Evolutionary conservation across 2,329 filamentous ascomycete species (phyloP), one percentile per base, ranked within the genome.

Genomic region (Clonostachys chloroleuca): DNA sequence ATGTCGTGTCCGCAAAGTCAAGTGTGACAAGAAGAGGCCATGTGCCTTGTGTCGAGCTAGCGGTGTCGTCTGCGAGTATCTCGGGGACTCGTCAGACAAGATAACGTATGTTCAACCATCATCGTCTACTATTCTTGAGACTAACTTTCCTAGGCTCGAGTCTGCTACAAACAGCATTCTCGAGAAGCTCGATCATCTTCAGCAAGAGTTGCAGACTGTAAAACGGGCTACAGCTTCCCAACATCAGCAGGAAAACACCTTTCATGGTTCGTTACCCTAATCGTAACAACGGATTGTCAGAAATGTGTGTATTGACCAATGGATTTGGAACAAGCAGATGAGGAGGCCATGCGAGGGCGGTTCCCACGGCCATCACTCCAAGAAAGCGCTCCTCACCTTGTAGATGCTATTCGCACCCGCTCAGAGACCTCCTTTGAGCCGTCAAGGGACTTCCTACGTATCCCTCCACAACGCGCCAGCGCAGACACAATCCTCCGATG

Each of bases 11-110:
- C 47, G 51, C 45, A 53, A 53, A 44, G 51, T 53, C 37, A 53
- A 53, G 35, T 53, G 51, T n/a, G 54, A 56, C 40, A 54, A 56
- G 40, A 47, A 51, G 46, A 46, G 52, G 18, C 52, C 54, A 9
- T 36, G 48, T 13, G 48, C 46, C 7, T 37, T 55, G 9, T 54
- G 54, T 18, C 37, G 42, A 24, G 33, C 42, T 20, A 50, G 51
- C 30, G 52, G 52, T 12, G 51, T 52, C 5, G 14, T 41, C n/a
- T 55, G 53, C 49, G 51, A 52, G 43, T 54, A 55, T 20, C 12
- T 54, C 12, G 49, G 46, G 9, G 54, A 56, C 12, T 37, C 34
- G 5, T 36, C 14, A 8, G 53, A 54, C 12, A 56, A 54, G 36
- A 13, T 56, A 13, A 54, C 51, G 53, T 53, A 42, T 35, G 51